A percentile compares a stretch with the other conserved stretches of the same genome.
Evolutionary conservation across 805 yeast species (phyloP).

Genomic region (Lachancea kluyveri): DNA sequence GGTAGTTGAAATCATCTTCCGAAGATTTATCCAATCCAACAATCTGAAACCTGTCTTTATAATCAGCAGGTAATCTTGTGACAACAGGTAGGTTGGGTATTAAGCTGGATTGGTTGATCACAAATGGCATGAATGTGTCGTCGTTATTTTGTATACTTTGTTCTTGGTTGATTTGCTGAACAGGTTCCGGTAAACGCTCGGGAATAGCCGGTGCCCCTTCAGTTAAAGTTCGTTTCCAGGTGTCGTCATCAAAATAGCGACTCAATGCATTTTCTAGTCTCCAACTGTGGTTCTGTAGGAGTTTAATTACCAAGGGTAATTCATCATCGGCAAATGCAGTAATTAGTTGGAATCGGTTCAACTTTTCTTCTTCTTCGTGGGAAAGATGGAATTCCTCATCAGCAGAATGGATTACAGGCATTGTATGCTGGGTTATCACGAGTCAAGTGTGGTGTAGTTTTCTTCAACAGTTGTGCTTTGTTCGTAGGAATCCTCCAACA

Average conservation of each 20-base stretch:
- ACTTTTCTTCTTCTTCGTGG: constrained; percentile 37
- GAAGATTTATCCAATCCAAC: constrained; percentile 19
- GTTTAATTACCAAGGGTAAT: constrained; percentile 38
- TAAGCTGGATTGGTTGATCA: constrained; percentile 2
- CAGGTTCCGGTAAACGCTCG: constrained; percentile 5
- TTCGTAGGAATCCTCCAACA: too few relatives aligned
- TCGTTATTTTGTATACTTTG: neutral
- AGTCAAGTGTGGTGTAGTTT: too few relatives aligned
- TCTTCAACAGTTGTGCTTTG: too few relatives aligned
- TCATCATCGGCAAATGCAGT: constrained; percentile 44
- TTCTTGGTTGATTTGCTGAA: neutral
- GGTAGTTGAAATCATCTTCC: constrained; percentile 9
- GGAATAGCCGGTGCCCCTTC: constrained; percentile 1
- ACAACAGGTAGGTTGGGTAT: constrained; percentile 30
- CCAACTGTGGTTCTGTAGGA: constrained; percentile 50
- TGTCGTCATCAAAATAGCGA: constrained; percentile 53
- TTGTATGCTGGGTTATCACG: too few relatives aligned
- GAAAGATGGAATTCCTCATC: constrained; percentile 29
- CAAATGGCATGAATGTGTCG: constrained; percentile 3
- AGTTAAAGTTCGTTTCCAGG: constrained; percentile 28
- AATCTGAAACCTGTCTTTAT: constrained; percentile 18
- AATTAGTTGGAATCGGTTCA: constrained; percentile 45
- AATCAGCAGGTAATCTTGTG: constrained; percentile 29
- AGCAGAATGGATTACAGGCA: constrained; percentile 24
- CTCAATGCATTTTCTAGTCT: constrained; percentile 56